A percentile compares a stretch with the other conserved stretches of the same genome.
These are phyloP conservation scores for Saccharomyces kudriavzevii DNA, from an alignment of 805 yeast genomes.

Conservation along the genomic window DNA sequence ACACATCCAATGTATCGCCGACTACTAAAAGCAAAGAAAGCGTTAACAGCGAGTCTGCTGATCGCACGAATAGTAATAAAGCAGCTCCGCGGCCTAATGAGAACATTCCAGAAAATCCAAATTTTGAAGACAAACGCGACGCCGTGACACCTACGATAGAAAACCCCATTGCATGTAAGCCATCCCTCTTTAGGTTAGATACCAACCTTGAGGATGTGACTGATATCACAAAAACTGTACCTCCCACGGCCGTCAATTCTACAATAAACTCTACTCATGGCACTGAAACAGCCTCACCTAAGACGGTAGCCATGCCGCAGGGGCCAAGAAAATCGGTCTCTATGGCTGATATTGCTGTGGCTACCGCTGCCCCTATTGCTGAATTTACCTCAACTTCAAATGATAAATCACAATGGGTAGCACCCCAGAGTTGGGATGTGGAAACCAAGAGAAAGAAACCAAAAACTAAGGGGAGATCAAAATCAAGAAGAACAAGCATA, in stretches of 20 bases:
- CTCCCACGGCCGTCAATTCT: background rate
- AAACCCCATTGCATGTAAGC: background rate
- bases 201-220: slow-evolving; percentile 24
- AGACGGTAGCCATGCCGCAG: background rate
- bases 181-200: slow-evolving; percentile 19
- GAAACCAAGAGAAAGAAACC: slow-evolving; percentile 25
- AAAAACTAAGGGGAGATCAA: slow-evolving; percentile 7
- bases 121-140: background rate
- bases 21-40: background rate
- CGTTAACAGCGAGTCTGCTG: background rate
- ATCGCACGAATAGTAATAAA: background rate
- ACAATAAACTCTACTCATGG: background rate
- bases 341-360: slow-evolving; percentile 8
- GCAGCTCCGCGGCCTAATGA: background rate
- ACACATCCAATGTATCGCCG: background rate
- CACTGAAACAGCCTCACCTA: background rate
- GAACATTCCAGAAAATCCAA: background rate
- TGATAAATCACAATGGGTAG: slow-evolving; percentile 35
- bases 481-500: slow-evolving; percentile 4
- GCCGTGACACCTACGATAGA: background rate
- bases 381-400: background rate
- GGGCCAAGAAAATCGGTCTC: slow-evolving; percentile 13
- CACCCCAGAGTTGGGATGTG: slow-evolving; percentile 60
- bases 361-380: background rate
- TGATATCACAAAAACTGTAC: slow-evolving; percentile 16